phyloP scores from a whole-genome alignment of 495 filamentous ascomycete species.

The Xylaria intraflava region DNA sequence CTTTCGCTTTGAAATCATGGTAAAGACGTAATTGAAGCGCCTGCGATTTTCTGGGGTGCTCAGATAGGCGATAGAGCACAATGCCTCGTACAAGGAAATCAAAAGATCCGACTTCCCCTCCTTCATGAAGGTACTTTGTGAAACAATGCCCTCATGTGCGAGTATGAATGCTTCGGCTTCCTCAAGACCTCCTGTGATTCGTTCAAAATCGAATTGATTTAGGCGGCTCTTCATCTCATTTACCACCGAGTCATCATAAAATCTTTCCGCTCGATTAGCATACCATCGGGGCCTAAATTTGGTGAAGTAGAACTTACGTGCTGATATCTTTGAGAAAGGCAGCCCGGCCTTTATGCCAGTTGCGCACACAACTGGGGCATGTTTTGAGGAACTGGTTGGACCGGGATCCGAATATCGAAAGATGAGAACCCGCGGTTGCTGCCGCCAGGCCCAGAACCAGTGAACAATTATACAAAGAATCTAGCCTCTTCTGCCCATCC shows the following conservation, averaged over 20 bases:
- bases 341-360: constrained; percentile 69
- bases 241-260: constrained; percentile 26
- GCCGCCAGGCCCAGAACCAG: constrained; percentile 61
- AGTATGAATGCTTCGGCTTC: constrained; percentile 34
- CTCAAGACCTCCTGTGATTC: constrained; percentile 32
- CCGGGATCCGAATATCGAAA: constrained; percentile 50
- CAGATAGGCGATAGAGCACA: constrained; percentile 46
- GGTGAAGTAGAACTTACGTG: constrained; percentile 30
- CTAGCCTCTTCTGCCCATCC: constrained; percentile 45
- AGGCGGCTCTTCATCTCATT: constrained; percentile 33
- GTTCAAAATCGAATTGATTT: constrained; percentile 38
- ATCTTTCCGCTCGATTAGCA: constrained; percentile 28
- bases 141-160: constrained; percentile 26
- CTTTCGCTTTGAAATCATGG: constrained; percentile 64
- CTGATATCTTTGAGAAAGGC: constrained; percentile 55
- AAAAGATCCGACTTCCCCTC: constrained; percentile 32
- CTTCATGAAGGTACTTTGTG: constrained; percentile 27
- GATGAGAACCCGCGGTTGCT: constrained; percentile 53
- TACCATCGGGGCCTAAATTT: no score
- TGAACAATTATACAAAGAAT: constrained; percentile 55
- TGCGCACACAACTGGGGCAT: constrained; percentile 74
- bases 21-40: constrained; percentile 71
- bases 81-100: constrained; percentile 46
- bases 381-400: constrained; percentile 46
- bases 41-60: constrained; percentile 29